phyloP scores from a whole-genome alignment of 345 rosid genomes.

The Linum usitatissimum region DNA sequence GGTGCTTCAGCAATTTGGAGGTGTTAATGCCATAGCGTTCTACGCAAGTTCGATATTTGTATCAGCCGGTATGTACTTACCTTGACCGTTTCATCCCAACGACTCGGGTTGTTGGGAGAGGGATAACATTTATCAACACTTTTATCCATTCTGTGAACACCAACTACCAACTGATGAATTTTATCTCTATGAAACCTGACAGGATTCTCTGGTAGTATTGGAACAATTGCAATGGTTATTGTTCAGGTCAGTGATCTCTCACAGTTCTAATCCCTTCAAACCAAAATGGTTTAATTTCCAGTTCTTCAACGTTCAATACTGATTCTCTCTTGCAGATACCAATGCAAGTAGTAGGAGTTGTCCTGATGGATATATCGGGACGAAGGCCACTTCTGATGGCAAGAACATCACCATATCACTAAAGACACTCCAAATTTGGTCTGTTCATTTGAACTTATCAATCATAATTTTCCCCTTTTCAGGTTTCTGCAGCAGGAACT shows the following conservation, averaged over 20 bases:
- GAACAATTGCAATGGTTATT: slow-evolving; percentile 57
- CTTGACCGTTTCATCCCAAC: too few species aligned
- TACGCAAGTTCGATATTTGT: slow-evolving; percentile 43
- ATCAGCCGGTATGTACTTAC: slow-evolving; percentile 34
- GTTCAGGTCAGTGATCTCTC: slow-evolving; percentile 49
- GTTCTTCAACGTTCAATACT: not conserved
- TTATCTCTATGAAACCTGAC: not conserved
- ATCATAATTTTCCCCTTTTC: slow-evolving; percentile 9
- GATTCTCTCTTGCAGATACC: slow-evolving; percentile 40
- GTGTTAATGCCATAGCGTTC: slow-evolving; percentile 36
- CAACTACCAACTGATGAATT: too few species aligned
- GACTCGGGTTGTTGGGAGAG: too few species aligned
- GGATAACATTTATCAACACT: too few species aligned
- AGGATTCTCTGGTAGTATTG: slow-evolving; percentile 68
- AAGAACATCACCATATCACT: slow-evolving; percentile 1
- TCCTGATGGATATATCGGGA: slow-evolving; percentile 65
- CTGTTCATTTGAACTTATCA: not conserved
- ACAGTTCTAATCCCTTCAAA: not conserved
- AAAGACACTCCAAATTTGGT: not conserved
- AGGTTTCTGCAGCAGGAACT: slow-evolving; percentile 81
- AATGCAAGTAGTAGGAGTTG: slow-evolving; percentile 51
- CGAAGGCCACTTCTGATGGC: slow-evolving; percentile 72
- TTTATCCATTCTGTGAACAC: too few species aligned
- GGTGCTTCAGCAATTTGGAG: slow-evolving; percentile 34
- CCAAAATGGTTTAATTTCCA: not conserved